These are phyloP conservation scores for Scheffersomyces titani DNA, from an alignment of 1,139 yeast species.

Conservation along the genomic window DNA sequence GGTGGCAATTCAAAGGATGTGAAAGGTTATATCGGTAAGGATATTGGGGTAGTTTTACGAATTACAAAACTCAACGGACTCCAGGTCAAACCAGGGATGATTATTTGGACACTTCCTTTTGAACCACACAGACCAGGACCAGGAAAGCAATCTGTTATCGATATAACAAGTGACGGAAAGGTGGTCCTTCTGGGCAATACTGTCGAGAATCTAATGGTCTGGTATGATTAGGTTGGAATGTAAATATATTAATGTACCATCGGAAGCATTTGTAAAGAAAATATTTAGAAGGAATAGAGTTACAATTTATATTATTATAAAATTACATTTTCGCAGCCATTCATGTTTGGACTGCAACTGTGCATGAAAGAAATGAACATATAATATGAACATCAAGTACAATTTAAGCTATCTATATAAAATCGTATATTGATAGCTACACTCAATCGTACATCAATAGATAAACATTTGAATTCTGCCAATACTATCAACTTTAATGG, in stretches of 20 bases:
- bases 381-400: too few relatives aligned
- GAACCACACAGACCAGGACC: conserved; percentile 8
- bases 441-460: too few relatives aligned
- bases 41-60: conserved; percentile 21
- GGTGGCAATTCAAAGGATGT: conserved; percentile 8
- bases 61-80: conserved; percentile 39
- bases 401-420: too few relatives aligned
- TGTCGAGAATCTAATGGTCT: conserved; percentile 37
- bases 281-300: too few relatives aligned
- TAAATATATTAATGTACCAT: neutral
- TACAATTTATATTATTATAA: too few relatives aligned
- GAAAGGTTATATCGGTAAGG: conserved; percentile 18
- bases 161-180: conserved; percentile 26
- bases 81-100: conserved; percentile 20
- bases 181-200: conserved; percentile 34
- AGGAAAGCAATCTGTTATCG: conserved; percentile 14
- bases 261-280: neutral
- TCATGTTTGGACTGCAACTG: neutral
- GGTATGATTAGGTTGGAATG: conserved; percentile 11
- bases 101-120: conserved; percentile 35
- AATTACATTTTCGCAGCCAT: neutral
- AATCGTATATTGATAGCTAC: too few relatives aligned
- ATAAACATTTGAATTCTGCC: neutral
- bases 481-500: neutral
- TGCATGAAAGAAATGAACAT: neutral